These are phyloP conservation scores for Entomortierella beljakovae DNA, from an alignment of 192 early-diverging fungal genomes.

Conservation along the genomic window DNA sequence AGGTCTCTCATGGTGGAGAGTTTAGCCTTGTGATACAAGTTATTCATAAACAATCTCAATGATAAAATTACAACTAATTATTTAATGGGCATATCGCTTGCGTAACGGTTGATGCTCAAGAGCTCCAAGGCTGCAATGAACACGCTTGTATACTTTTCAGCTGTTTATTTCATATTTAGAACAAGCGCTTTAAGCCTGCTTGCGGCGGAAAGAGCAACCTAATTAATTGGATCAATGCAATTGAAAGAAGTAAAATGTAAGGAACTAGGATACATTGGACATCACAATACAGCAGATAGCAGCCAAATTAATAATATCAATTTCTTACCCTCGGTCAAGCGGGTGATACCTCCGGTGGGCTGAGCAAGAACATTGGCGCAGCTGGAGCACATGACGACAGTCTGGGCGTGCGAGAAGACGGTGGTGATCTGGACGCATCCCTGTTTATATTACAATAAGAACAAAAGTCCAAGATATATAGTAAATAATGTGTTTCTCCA, in stretches of 20 bases:
- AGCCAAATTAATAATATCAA: no score
- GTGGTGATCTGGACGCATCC: constrained; percentile 98
- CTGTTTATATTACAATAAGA: constrained; percentile 32
- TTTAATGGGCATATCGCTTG: not conserved
- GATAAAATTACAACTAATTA: not conserved
- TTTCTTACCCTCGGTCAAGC: constrained; percentile 89
- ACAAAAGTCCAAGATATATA: not conserved
- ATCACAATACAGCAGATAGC: no score
- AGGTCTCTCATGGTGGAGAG: no score
- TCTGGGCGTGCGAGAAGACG: constrained; percentile 99
- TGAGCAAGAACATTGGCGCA: constrained; percentile 98
- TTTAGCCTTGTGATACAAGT: no score
- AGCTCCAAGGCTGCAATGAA: not conserved
- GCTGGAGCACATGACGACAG: constrained; percentile 95
- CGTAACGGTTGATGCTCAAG: not conserved
- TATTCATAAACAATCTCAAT: no score
- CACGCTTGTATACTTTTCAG: constrained; percentile 15
- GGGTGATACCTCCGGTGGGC: constrained; percentile 98
- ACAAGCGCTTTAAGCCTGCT: constrained; percentile 55
- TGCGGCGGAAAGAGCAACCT: constrained; percentile 58
- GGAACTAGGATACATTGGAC: no score
- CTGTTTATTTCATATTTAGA: constrained; percentile 28
- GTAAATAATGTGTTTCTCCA: not conserved
- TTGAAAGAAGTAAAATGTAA: no score
- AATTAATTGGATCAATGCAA: not conserved